Evolutionary conservation across 1,284 basidiomycete genomes (phyloP).

Genomic region (Microstroma glucosiphilum): DNA sequence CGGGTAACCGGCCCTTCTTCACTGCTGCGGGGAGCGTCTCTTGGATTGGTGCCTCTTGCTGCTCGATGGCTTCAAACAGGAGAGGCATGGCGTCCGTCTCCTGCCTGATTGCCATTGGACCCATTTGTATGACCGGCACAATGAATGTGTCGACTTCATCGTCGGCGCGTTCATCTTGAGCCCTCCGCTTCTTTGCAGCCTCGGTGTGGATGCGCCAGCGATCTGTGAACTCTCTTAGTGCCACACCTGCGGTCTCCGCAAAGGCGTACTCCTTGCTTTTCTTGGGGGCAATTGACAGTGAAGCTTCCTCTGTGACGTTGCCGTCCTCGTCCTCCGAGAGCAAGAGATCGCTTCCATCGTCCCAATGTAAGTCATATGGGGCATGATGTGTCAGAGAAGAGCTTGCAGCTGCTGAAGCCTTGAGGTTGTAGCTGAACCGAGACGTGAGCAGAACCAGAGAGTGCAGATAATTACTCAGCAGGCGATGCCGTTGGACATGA

Average conservation of each 20-base stretch:
- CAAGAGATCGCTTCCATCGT: constrained; percentile 27
- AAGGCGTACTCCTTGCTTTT: not conserved
- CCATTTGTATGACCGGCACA: constrained; percentile 53
- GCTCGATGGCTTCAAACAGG: constrained; percentile 16
- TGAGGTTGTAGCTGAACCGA: constrained; percentile 64
- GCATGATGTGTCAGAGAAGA: constrained; percentile 9
- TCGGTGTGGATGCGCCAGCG: not conserved
- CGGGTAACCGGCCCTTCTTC: not conserved
- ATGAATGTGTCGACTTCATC: constrained; percentile 19
- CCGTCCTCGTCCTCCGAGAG: constrained; percentile 18
- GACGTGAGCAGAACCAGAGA: constrained; percentile 67
- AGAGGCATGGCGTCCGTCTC: constrained; percentile 48
- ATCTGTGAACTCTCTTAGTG: constrained; percentile 1
- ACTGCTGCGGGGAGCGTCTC: not conserved
- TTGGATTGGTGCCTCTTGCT: not conserved
- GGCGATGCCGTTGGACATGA: constrained; percentile 62
- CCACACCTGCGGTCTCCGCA: not conserved
- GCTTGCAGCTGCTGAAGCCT: not conserved
- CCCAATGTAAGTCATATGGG: constrained; percentile 33
- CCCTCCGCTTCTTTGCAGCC: too few species aligned
- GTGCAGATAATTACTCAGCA: constrained; percentile 73
- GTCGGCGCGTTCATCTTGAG: not conserved
- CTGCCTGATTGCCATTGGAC: constrained; percentile 47
- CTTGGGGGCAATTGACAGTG: not conserved
- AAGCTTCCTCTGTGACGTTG: not conserved